Base-by-base conservation (phyloP, 2,329 filamentous ascomycete genomes). In the Botrytis squamosa region DNA sequence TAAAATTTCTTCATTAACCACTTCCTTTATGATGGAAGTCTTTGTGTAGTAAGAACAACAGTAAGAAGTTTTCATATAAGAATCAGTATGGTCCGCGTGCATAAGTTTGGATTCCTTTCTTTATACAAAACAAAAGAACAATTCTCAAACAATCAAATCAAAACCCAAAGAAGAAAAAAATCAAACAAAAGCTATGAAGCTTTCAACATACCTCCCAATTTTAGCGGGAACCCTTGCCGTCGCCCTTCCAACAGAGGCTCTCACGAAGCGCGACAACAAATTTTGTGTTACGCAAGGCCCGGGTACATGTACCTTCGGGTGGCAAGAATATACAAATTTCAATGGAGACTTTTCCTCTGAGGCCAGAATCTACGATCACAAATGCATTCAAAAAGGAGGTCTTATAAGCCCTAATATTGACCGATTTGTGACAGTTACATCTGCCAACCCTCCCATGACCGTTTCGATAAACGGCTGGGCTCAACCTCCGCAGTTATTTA, bases 321-420 rank as follows among this genome's bases (percentile, higher is more conserved):
- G 44, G 42, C 69, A 71, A 64, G 59, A 71, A 65, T 64, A 36
- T 44, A 40, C 33, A 25, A 36, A 40, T 22, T 7, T 12, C 4
- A 12, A 52, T 9, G 40, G 33, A 29, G 20, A 10, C 6, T 52
- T 46, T 12, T 22, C 22, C 10, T 71, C 44, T 0, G 2, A 52
- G 33, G 69, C 42, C 3, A 52, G 2, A 20, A n/a, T 71, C 14
- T 71, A 71, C 59, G 59, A 71, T 6, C 18, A 71, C 25, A 52
- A 29, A 9, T 71, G 69, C 18, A 62, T 71, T n/a, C 46, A 68
- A 40, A 68, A 55, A 9, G 85, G 84, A 73, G 85, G 85, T 33
- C 7, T 22, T 14, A 40, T 38, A 16, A 63, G 62, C 10, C 1
- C 14, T 3, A 22, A 40, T 5, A 16, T 40, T n/a, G 42, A 38